Evolutionary conservation across 1,284 basidiomycete species (phyloP).

Genomic region (Sanghuangporus sanghuang): DNA sequence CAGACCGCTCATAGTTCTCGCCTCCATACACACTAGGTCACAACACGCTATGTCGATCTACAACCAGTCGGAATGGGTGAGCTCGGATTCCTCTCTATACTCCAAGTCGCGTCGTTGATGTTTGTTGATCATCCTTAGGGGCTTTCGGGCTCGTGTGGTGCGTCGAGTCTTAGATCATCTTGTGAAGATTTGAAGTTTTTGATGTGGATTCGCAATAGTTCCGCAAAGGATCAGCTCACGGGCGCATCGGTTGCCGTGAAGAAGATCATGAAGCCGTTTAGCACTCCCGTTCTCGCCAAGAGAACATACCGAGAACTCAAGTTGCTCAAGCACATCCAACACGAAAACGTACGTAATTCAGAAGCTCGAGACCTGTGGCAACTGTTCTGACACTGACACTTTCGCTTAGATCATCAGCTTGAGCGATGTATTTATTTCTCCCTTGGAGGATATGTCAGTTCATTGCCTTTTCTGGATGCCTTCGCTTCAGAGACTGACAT

Average conservation of each 20-base stretch:
- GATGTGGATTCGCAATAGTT: constrained; percentile 42
- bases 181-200: neutral
- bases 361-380: neutral
- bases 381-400: neutral
- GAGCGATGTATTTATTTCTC: constrained; percentile 98
- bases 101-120: constrained; percentile 16
- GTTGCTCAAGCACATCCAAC: constrained; percentile 96
- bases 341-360: constrained; percentile 78
- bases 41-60: constrained; percentile 97
- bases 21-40: constrained; percentile 60
- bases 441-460: constrained; percentile 89
- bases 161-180: constrained; percentile 22
- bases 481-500: constrained; percentile 4
- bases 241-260: constrained; percentile 95
- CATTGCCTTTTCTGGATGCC: neutral
- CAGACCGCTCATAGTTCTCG: constrained; percentile 1
- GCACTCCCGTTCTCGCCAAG: constrained; percentile 96
- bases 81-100: constrained; percentile 28
- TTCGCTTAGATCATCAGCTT: constrained; percentile 87
- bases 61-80: constrained; percentile 99
- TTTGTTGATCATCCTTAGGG: constrained; percentile 38
- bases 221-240: constrained; percentile 96
- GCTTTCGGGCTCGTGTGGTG: constrained; percentile 96
- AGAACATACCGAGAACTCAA: constrained; percentile 98
- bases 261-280: constrained; percentile 99